Conservation (phyloP, 805 yeast species). For the Lipomyces orientalis region DNA sequence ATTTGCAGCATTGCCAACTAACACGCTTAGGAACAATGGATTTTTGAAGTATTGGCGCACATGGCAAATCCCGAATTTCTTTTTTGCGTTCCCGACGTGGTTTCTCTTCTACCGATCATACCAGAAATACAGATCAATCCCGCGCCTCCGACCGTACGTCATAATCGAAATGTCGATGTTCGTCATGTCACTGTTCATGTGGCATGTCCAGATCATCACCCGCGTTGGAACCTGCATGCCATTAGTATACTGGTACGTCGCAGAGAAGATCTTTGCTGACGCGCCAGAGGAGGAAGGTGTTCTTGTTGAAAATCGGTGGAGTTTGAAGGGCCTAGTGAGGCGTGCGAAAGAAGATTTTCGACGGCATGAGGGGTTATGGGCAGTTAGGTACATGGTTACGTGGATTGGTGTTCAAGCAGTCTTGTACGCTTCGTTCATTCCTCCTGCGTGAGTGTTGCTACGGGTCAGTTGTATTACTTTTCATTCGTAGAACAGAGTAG, state of each 20-base stretch:
- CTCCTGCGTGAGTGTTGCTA: conserved; percentile 67
- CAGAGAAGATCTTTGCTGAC: conserved; percentile 46
- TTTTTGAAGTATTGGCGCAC: conserved; percentile 81
- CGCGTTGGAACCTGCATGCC: conserved; percentile 82
- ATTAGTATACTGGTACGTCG: conserved; percentile 71
- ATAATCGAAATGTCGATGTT: conserved; percentile 52
- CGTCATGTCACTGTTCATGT: conserved; percentile 59
- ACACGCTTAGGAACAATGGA: conserved; percentile 57
- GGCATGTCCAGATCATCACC: conserved; percentile 87
- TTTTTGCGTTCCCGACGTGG: conserved; percentile 73
- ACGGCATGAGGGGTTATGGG: conserved; percentile 45
- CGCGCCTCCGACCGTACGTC: conserved; percentile 47
- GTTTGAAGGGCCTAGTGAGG: conserved; percentile 2
- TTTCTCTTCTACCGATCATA: conserved; percentile 47
- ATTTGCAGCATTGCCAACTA: background rate
- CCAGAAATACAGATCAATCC: conserved; percentile 32
- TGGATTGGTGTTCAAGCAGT: conserved; percentile 77
- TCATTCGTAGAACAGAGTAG: background rate
- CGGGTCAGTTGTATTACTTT: too few species aligned
- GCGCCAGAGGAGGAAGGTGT: conserved; percentile 23
- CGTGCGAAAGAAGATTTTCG: conserved; percentile 30
- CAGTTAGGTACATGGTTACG: conserved; percentile 56
- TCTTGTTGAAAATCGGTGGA: conserved; percentile 4
- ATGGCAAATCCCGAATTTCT: conserved; percentile 81
- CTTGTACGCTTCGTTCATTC: conserved; percentile 80